Evolutionary conservation across 192 early-diverging fungal genomes (phyloP), one percentile per base, ranked within the genome.

Genomic region (Coemansia asiatica): DNA sequence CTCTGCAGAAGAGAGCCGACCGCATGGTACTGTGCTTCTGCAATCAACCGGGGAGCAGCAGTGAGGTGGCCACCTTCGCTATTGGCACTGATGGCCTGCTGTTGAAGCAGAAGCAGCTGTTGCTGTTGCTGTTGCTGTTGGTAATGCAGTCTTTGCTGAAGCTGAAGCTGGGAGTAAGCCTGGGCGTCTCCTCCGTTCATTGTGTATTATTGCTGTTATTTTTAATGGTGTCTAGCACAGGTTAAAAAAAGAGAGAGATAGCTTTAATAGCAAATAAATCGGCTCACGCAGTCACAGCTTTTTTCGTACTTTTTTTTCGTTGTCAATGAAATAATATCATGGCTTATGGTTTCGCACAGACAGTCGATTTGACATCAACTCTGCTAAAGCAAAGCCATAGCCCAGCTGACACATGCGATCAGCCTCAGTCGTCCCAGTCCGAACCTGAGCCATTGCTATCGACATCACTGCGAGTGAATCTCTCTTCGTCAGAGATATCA

Each of bases 11-110:
- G 60, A 13, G 60, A 51, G 26, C 31, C 47, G 7, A 72, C 54
- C 9, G 69, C 69, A 6, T 69, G 72, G 0, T 58, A 46, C 64
- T 81, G 76, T 2, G 56, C 44, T 13, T 79, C 76, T 35, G 67
- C 57, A 3, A 61, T 48, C 19, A 49, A 13, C 44, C 3, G 23
- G 9, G 59, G 22, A 8, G 31, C 54, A 35, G 21, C 15, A 35
- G 22, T 16, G 50, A 26, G 15, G 28, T 56, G 26, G 27, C n/a
- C 54, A 29, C 6, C 27, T 15, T 26, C 13, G 18, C 2, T 27
- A 56, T 16, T 26, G 27, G n/a, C 18, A 16, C n/a, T 29, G 27
- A n/a, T 10, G 9, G 15, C 29, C 21, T 51, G 26, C 1, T 63
- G 61, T 35, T 40, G 31, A 3, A 29, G 23, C 38, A 44, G 58